Base-by-base conservation (phyloP, 73 alveolate species). In the Paramecium caudatum region DNA sequence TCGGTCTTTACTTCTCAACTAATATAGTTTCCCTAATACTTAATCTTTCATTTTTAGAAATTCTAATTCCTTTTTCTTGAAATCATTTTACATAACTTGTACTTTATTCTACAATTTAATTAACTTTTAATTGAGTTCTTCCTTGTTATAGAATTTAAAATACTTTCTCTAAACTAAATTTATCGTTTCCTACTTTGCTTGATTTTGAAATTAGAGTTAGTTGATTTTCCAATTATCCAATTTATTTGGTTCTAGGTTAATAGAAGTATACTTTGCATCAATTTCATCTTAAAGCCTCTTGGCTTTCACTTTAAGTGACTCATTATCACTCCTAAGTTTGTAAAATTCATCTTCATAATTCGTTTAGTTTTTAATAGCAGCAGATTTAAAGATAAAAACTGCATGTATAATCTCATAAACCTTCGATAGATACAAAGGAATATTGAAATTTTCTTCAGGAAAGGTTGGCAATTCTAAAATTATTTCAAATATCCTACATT, bases 311-410 rank as follows among this genome's bases (percentile, higher is more conserved):
- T 36, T 65, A 32, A 65, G 34, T 5, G 83, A 33, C 39, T 65
- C 83, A n/a, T 65, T 65, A 43, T 65, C 83, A 65, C 49, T 65
- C 34, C 17, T 65, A 15, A 65, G 16, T 65, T 65, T 65, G 36
- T 32, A 65, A 65, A 65, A 33, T 36, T 65, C 83, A 33, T 65
- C 83, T 65, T 65, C 83, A 65, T 33, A 36, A 65, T 65, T 30
- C 13, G 27, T 65, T 8, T 7, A 43, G 32, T 15, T 65, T 33
- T 65, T 65, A 7, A 65, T 65, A 10, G 49, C 34, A n/a, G 83
- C 49, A 17, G 47, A 65, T 36, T 65, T 65, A 33, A 65, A 65
- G 16, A 15, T 30, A n/a, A 65, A 65, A 30, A 65, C 49, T 1
- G 83, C 47, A 65, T 65, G 83, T 33, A 65, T 65, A 25, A 65